A percentile compares a stretch with the other conserved stretches of the same genome.
phyloP scores from a whole-genome alignment of 129 eudicot species.

The Flaveria sonorensis region DNA sequence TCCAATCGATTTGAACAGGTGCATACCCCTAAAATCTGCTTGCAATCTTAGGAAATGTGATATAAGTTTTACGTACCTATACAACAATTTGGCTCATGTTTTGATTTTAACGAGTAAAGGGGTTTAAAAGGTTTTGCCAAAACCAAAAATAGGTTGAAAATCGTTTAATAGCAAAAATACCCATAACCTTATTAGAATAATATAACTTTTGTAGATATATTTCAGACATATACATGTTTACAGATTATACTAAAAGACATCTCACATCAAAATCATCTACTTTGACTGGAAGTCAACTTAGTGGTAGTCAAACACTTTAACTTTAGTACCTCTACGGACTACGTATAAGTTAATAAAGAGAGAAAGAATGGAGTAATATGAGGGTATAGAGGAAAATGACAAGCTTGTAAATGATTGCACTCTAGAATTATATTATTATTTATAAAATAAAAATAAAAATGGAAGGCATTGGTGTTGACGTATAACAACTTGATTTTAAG shows the following conservation, averaged over 20 bases:
- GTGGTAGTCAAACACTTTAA: not conserved
- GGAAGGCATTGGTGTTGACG: conserved; percentile 46
- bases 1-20: no score
- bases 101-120: no score
- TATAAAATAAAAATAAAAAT: not conserved
- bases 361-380: not conserved
- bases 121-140: not conserved
- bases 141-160: not conserved
- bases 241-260: not conserved
- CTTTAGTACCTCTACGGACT: not conserved
- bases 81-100: no score
- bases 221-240: not conserved
- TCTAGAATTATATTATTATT: not conserved
- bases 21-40: no score
- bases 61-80: no score
- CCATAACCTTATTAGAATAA: not conserved
- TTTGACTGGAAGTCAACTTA: not conserved
- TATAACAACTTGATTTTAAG: conserved; percentile 44
- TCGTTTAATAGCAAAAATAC: no score
- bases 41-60: no score
- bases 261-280: not conserved
- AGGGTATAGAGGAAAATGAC: conserved; percentile 1
- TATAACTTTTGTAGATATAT: not conserved
- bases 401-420: conserved; percentile 16
- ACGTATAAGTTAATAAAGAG: not conserved